Evolutionary conservation across 176 grass and related monocot genomes (phyloP), one percentile per base, ranked within the genome.

Genomic region (Alopecurus myosuroides): DNA sequence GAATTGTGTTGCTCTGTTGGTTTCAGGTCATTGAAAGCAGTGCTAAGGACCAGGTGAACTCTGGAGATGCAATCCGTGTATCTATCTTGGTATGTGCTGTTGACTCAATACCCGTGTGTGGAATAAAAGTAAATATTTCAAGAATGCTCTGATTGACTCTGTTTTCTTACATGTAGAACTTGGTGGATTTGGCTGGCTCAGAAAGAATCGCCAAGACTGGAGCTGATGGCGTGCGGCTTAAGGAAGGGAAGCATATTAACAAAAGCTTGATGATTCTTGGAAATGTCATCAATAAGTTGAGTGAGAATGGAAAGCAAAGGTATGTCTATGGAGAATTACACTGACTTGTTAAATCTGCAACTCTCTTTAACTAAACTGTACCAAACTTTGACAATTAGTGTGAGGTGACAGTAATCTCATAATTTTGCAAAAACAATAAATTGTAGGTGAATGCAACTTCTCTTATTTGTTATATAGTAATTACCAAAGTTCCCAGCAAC

Each of bases 261-360:
- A 99, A 96, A 81, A 99, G 91, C 25, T 91, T 99, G 78, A 94
- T 92, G 91, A 92, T 90, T 89, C 93, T 99, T 48, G 97, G 97
- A 4, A 99, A 99, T 86, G 97, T 94, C 28, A 99, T 99, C 76
- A 99, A 99, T 77, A 99, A 99, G 77, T 88, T 99, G 51, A 92
- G 86, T 51, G 97, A 96, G 77, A 94, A 82, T 64, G 91, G 89
- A 79, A 99, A 96, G 46, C 88, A 92, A 86, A 94, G 91, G 94
- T 99, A 90, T 11, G 49, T 20, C 14, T 73, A 37, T 82, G 1
- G 17, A 56, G 35, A 51, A 84, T 78, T 40, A 18, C 41, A 13
- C 50, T 18, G 22, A 76, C 34, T 39, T 55, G 2, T 49, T 18
- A 79, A 87, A 55, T 58, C 45, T 45, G 31, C 45, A 42, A 33